A percentile compares a stretch with the other conserved stretches of the same genome.
These are phyloP conservation scores for Suzukiozyma palmioleophila DNA, from an alignment of 1,139 yeast genomes.

Conservation along the genomic window DNA sequence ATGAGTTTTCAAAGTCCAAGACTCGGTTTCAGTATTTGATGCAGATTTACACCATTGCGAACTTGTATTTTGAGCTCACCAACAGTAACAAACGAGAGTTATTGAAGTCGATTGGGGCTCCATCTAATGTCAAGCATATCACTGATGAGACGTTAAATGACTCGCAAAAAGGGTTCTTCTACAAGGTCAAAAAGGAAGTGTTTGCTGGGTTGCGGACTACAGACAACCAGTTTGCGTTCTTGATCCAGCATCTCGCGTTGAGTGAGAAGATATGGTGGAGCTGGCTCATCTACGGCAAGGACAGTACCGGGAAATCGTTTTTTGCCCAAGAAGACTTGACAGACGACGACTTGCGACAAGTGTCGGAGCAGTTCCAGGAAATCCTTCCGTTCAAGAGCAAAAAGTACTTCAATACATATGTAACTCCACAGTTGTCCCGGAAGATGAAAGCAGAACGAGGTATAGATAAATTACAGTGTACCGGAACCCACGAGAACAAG, in stretches of 20 bases:
- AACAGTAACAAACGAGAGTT: conserved; percentile 20
- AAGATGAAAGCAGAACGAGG: conserved; percentile 38
- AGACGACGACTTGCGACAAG: conserved; percentile 18
- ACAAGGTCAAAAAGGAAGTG: conserved; percentile 25
- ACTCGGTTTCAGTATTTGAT: conserved; percentile 26
- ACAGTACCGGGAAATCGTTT: conserved; percentile 25
- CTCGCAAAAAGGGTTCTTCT: conserved; percentile 16
- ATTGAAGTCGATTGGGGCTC: conserved; percentile 21
- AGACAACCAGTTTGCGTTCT: conserved; percentile 24
- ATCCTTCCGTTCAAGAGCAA: conserved; percentile 29
- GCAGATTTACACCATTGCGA: conserved; percentile 29
- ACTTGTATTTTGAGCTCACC: conserved; percentile 28
- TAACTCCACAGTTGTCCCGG: conserved; percentile 42
- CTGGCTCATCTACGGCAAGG: conserved; percentile 40
- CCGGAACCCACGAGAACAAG: conserved; percentile 8
- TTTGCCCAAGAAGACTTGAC: conserved; percentile 21
- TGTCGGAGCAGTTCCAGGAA: conserved; percentile 14
- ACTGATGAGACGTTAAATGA: conserved; percentile 32
- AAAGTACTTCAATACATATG: conserved; percentile 39
- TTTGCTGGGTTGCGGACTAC: conserved; percentile 15
- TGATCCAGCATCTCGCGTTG: conserved; percentile 23
- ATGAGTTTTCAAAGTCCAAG: conserved; percentile 24
- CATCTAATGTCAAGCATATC: conserved; percentile 31
- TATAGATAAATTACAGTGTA: conserved; percentile 16
- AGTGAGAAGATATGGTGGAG: conserved; percentile 40